These are phyloP conservation scores for Leccinellum rugosiceps DNA, from an alignment of 768 basidiomycete species.

Conservation along the genomic window DNA sequence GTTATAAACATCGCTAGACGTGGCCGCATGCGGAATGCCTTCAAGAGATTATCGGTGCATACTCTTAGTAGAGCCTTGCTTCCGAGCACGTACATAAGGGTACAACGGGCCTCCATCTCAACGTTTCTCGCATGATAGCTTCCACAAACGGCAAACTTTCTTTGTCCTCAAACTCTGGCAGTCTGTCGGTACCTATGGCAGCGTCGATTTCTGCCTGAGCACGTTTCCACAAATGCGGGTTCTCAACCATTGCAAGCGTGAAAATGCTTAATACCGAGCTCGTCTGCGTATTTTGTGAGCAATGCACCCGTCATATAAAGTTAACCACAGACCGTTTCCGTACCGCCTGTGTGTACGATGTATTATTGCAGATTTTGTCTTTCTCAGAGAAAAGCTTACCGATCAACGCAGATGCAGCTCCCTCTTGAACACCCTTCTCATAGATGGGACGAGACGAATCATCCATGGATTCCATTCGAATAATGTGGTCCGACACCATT, in stretches of 20 bases:
- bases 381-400: neutral
- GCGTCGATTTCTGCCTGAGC: neutral
- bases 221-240: neutral
- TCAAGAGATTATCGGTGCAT: neutral
- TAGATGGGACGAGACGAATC: neutral
- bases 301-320: neutral
- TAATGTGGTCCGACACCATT: neutral
- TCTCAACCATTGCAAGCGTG: neutral
- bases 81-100: neutral
- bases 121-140: neutral
- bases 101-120: neutral
- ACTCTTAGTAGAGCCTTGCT: neutral
- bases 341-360: neutral
- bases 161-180: neutral
- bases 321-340: neutral
- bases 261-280: neutral
- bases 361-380: neutral
- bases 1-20: constrained; percentile 38
- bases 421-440: neutral
- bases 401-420: neutral
- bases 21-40: constrained; percentile 22
- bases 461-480: neutral
- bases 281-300: neutral
- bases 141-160: neutral
- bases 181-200: neutral